A percentile compares a stretch with the other conserved stretches of the same genome.
These are phyloP conservation scores for Nakazawaea wyomingensis DNA, from an alignment of 805 yeast genomes.

Conservation along the genomic window DNA sequence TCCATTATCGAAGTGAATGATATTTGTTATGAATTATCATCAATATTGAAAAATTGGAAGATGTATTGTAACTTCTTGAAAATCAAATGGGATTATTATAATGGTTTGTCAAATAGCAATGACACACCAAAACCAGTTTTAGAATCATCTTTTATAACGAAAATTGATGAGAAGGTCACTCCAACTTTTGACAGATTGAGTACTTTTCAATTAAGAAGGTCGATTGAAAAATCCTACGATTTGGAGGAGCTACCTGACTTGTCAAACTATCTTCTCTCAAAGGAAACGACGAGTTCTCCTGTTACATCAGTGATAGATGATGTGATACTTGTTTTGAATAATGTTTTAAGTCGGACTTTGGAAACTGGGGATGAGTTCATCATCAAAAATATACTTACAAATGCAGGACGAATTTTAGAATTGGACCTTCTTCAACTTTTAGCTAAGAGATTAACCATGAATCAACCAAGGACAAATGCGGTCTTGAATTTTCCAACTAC, in stretches of 20 bases:
- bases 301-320: constrained; percentile 87
- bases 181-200: constrained; percentile 63
- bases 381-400: constrained; percentile 49
- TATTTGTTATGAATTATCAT: constrained; percentile 61
- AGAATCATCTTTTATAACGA: constrained; percentile 49
- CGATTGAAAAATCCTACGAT: constrained; percentile 75
- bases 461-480: constrained; percentile 33
- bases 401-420: constrained; percentile 55
- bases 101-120: constrained; percentile 18
- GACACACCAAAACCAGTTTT: constrained; percentile 46
- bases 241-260: constrained; percentile 74
- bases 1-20: constrained; percentile 66
- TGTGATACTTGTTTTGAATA: constrained; percentile 65
- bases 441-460: constrained; percentile 39
- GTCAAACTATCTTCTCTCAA: constrained; percentile 25
- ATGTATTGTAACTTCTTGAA: constrained; percentile 70
- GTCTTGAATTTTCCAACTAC: constrained; percentile 1
- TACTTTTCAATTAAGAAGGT: constrained; percentile 64
- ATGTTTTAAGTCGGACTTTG: constrained; percentile 57
- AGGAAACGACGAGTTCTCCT: constrained; percentile 35
- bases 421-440: constrained; percentile 58
- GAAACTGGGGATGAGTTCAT: constrained; percentile 65
- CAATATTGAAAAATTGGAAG: constrained; percentile 82
- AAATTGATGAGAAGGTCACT: constrained; percentile 45
- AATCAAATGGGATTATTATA: constrained; percentile 55